These are phyloP conservation scores for Tricholoma hemisulphureum DNA, from an alignment of 768 basidiomycete species.

Conservation along the genomic window DNA sequence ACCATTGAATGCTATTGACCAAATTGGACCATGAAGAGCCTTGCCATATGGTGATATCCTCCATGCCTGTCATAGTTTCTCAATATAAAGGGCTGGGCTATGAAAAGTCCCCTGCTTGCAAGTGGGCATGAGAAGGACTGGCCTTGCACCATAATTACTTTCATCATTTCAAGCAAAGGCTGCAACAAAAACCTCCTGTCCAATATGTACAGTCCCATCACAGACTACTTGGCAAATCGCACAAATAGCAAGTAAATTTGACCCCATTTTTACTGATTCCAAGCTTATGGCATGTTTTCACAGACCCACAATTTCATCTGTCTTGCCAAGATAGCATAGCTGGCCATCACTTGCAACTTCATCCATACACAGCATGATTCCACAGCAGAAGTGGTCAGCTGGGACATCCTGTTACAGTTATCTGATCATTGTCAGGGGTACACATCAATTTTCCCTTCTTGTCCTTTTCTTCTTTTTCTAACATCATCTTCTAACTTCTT, in stretches of 20 bases:
- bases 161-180: slow-evolving; percentile 20
- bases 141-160: slow-evolving; percentile 18
- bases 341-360: slow-evolving; percentile 23
- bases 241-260: slow-evolving; percentile 11
- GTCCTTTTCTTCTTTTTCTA: no score
- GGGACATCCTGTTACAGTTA: slow-evolving; percentile 5
- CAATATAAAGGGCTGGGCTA: slow-evolving; percentile 12
- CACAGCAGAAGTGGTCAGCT: slow-evolving; percentile 9
- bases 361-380: slow-evolving; percentile 22
- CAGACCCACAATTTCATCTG: slow-evolving; percentile 8
- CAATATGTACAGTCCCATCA: slow-evolving; percentile 23
- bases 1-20: slow-evolving; percentile 9
- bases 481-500: no score
- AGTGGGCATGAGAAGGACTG: slow-evolving; percentile 17
- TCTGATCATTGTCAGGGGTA: not conserved
- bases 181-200: slow-evolving; percentile 26
- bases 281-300: slow-evolving; percentile 21
- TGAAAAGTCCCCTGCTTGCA: slow-evolving; percentile 18
- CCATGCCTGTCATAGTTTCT: slow-evolving; percentile 21
- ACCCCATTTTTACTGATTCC: slow-evolving; percentile 15
- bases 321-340: slow-evolving; percentile 20
- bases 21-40: slow-evolving; percentile 11
- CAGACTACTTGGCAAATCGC: slow-evolving; percentile 15
- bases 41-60: slow-evolving; percentile 22
- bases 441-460: not conserved